These are phyloP conservation scores for Murraya koenigii DNA, from an alignment of 345 rosid genomes.

Conservation along the genomic window DNA sequence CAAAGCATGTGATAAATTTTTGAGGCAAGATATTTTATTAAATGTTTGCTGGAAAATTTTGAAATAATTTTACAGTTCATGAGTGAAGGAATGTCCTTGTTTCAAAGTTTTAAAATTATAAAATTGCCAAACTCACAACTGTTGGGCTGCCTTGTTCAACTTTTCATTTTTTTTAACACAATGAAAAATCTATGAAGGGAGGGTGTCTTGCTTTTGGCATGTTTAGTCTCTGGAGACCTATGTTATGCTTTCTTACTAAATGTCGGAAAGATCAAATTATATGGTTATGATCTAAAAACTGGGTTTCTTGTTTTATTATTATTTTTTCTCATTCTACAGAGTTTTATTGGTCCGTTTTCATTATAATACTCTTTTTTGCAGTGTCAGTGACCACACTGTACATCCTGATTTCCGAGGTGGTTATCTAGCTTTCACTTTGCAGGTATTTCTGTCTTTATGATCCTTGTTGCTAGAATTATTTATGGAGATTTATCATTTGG, in stretches of 20 bases:
- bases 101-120: neutral
- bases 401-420: constrained; percentile 62
- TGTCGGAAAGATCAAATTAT: neutral
- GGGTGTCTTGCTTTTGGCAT: neutral
- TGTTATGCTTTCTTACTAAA: neutral
- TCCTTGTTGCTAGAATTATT: neutral
- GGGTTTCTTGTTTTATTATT: neutral
- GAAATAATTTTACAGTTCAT: constrained; percentile 7
- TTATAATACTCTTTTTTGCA: constrained; percentile 33
- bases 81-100: neutral
- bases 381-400: constrained; percentile 66
- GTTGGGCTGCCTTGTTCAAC: neutral
- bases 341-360: constrained; percentile 12
- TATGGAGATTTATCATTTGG: constrained; percentile 7
- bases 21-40: neutral
- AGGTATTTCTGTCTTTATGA: constrained; percentile 46
- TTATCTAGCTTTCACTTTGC: constrained; percentile 76
- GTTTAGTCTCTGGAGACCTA: neutral
- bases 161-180: neutral
- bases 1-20: neutral
- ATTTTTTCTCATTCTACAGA: constrained; percentile 11
- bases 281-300: neutral
- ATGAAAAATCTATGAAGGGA: neutral
- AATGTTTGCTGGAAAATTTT: neutral
- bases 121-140: constrained; percentile 2